A percentile compares a stretch with the other conserved stretches of the same genome.
phyloP scores from a whole-genome alignment of 345 rosid genomes.

The Carallia pectinifolia region DNA sequence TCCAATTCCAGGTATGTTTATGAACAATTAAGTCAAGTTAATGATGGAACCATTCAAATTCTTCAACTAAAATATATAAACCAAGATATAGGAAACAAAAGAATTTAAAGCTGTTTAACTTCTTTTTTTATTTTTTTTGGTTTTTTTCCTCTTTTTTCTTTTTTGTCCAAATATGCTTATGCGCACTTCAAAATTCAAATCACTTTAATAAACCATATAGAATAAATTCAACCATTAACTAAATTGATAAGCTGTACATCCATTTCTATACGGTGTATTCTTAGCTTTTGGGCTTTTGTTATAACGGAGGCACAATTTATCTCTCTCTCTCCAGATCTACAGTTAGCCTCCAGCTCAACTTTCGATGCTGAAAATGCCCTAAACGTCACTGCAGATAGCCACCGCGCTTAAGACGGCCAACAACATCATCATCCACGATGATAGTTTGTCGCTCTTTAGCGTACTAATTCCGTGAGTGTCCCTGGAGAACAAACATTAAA shows the following conservation, averaged over 20 bases:
- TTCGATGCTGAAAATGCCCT: constrained; percentile 32
- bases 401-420: constrained; percentile 54
- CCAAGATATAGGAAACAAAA: no score
- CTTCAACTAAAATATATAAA: no score
- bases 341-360: constrained; percentile 27
- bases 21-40: no score
- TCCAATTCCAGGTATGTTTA: no score
- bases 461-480: constrained; percentile 47
- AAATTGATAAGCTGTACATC: not conserved
- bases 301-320: not conserved
- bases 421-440: constrained; percentile 55
- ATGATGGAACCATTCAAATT: no score
- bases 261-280: not conserved
- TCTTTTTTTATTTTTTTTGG: no score
- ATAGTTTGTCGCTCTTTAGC: constrained; percentile 45
- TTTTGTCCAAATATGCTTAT: no score
- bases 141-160: no score
- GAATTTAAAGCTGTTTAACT: no score
- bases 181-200: no score
- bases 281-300: constrained; percentile 1
- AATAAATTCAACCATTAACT: no score
- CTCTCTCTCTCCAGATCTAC: not conserved
- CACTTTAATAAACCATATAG: no score
- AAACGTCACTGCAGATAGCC: constrained; percentile 53
- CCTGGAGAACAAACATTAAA: constrained; percentile 25